These are phyloP conservation scores for Penicillium italicum DNA, from an alignment of 2,329 filamentous ascomycete species.

Conservation along the genomic window DNA sequence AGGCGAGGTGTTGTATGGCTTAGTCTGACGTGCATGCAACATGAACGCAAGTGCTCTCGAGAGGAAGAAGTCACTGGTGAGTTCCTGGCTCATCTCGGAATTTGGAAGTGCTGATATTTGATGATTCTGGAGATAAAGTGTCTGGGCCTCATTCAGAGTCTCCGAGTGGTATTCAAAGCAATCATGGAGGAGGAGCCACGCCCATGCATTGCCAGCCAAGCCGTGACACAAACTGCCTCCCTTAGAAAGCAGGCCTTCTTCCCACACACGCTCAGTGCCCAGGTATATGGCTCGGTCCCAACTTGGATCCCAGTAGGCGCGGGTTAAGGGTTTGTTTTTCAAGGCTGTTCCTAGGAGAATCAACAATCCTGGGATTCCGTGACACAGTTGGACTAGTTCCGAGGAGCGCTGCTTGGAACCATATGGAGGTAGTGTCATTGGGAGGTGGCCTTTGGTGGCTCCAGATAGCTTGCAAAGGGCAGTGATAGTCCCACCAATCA, in stretches of 20 bases:
- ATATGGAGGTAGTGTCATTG: slow-evolving; percentile 34
- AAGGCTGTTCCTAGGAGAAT: slow-evolving; percentile 35
- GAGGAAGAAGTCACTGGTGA: slow-evolving; percentile 38
- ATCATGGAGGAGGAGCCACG: slow-evolving; percentile 37
- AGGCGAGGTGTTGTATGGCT: slow-evolving; percentile 30
- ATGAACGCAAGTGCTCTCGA: slow-evolving; percentile 38
- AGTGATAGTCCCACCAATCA: slow-evolving; percentile 38
- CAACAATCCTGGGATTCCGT: slow-evolving; percentile 40
- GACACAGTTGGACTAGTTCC: slow-evolving; percentile 42
- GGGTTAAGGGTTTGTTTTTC: slow-evolving; percentile 26
- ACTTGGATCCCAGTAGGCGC: slow-evolving; percentile 34
- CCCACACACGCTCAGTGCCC: slow-evolving; percentile 38
- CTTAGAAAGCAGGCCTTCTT: slow-evolving; percentile 42
- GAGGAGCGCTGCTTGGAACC: slow-evolving; percentile 24
- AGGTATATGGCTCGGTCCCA: slow-evolving; percentile 38
- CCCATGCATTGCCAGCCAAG: slow-evolving; percentile 42
- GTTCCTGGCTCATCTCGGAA: slow-evolving; percentile 9
- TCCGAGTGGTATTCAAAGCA: slow-evolving; percentile 33
- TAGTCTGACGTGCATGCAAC: slow-evolving; percentile 38
- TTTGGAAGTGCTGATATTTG: neutral
- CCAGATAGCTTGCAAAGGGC: slow-evolving; percentile 37
- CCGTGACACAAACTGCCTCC: slow-evolving; percentile 43
- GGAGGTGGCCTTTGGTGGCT: slow-evolving; percentile 37
- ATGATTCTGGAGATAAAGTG: slow-evolving; percentile 20
- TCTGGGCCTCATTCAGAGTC: slow-evolving; percentile 20